phyloP scores from a whole-genome alignment of 2,329 filamentous ascomycete species.

The Xylariomycetidae sp. region DNA sequence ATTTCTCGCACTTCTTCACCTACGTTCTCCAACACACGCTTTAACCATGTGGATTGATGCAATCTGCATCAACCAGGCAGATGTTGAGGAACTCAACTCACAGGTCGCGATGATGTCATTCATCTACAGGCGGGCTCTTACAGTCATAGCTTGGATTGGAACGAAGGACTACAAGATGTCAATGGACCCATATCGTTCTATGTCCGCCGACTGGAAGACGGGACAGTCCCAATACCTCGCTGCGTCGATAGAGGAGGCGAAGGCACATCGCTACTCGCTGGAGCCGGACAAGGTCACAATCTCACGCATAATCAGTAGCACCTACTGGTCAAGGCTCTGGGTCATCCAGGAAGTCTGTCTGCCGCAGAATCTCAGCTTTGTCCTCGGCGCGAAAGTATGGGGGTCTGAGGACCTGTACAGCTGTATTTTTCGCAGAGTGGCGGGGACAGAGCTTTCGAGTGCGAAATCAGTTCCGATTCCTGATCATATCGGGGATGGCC shows the following conservation, averaged over 20 bases:
- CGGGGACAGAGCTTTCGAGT: no score
- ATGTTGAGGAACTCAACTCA: not conserved
- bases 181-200: not conserved
- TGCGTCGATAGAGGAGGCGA: not conserved
- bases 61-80: constrained; percentile 1
- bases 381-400: constrained; percentile 6
- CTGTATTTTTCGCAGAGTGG: no score
- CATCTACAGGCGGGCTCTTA: constrained; percentile 7
- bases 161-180: not conserved
- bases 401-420: constrained; percentile 1
- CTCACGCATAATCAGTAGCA: constrained; percentile 1
- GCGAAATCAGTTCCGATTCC: no score
- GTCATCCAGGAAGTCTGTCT: constrained; percentile 9
- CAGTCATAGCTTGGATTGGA: constrained; percentile 8
- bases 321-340: constrained; percentile 9
- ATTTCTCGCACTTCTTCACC: constrained; percentile 5
- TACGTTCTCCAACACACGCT: constrained; percentile 2
- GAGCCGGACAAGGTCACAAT: not conserved
- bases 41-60: constrained; percentile 1
- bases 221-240: constrained; percentile 6
- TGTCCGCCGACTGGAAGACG: constrained; percentile 4
- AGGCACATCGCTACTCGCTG: not conserved
- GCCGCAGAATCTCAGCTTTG: constrained; percentile 1
- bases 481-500: not conserved
- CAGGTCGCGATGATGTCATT: constrained; percentile 4